phyloP scores from a whole-genome alignment of 805 yeast species.

The Grigorovia transvaalensis region DNA sequence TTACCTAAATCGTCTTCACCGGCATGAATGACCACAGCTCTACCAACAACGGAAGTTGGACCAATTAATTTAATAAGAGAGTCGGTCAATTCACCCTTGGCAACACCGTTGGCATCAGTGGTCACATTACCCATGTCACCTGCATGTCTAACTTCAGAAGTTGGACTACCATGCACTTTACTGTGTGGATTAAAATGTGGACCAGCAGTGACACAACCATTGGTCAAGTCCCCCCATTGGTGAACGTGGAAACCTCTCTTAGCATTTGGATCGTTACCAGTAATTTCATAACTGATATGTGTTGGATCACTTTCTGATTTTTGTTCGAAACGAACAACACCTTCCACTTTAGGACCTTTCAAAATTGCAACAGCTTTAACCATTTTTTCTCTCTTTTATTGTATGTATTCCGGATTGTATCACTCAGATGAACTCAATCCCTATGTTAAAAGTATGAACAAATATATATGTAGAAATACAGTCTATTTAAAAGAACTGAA shows the following conservation, averaged over 20 bases:
- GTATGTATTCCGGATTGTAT: too few species aligned
- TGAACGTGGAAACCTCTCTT: slow-evolving; percentile 96
- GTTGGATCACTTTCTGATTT: slow-evolving; percentile 68
- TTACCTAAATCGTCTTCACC: slow-evolving; percentile 92
- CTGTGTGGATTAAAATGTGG: slow-evolving; percentile 92
- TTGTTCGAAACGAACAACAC: slow-evolving; percentile 84
- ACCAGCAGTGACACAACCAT: slow-evolving; percentile 98
- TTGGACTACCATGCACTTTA: slow-evolving; percentile 88
- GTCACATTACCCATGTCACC: slow-evolving; percentile 95
- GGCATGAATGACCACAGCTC: slow-evolving; percentile 90
- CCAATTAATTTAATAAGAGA: slow-evolving; percentile 71
- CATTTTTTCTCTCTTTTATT: slow-evolving; percentile 16
- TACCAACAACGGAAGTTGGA: slow-evolving; percentile 78
- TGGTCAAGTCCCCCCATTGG: slow-evolving; percentile 91
- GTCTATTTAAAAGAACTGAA: too few species aligned
- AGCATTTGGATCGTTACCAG: slow-evolving; percentile 83
- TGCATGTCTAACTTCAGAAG: slow-evolving; percentile 35
- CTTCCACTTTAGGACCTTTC: slow-evolving; percentile 86
- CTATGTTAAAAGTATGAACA: too few species aligned
- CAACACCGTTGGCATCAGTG: slow-evolving; percentile 80
- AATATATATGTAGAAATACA: too few species aligned
- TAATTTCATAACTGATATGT: slow-evolving; percentile 76
- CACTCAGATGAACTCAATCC: too few species aligned
- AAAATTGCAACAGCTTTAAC: slow-evolving; percentile 74
- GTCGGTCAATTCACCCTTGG: slow-evolving; percentile 84